These are phyloP conservation scores for Hymenoscyphus fructigenus DNA, from an alignment of 2,329 filamentous ascomycete species.

Conservation along the genomic window DNA sequence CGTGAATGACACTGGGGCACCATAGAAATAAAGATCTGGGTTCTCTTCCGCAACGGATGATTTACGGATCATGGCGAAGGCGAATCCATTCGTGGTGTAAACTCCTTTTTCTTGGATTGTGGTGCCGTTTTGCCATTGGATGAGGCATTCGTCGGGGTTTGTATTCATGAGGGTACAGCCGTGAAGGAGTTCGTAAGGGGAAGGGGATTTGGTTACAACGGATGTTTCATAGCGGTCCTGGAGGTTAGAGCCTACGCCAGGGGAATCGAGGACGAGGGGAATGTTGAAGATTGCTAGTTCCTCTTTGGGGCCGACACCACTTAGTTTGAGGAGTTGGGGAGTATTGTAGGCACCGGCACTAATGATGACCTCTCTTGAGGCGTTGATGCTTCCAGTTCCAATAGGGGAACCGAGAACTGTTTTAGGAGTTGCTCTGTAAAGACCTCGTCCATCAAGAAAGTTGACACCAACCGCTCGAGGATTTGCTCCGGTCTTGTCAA, in stretches of 20 bases:
- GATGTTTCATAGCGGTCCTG: constrained; percentile 54
- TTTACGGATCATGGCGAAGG: constrained; percentile 37
- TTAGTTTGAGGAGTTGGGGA: constrained; percentile 48
- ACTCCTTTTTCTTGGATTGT: constrained; percentile 15
- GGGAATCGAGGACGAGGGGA: constrained; percentile 51
- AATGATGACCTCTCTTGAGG: constrained; percentile 46
- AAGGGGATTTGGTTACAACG: constrained; percentile 43
- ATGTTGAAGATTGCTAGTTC: constrained; percentile 46
- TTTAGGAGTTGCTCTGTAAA: constrained; percentile 46
- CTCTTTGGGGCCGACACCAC: constrained; percentile 42
- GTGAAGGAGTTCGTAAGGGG: constrained; percentile 39
- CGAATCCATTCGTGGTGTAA: constrained; percentile 49
- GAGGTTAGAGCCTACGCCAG: constrained; percentile 53
- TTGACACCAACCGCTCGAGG: constrained; percentile 45
- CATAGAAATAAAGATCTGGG: constrained; percentile 40
- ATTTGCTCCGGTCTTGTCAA: constrained; percentile 34
- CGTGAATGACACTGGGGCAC: constrained; percentile 35
- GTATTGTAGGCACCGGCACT: constrained; percentile 47
- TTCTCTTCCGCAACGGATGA: constrained; percentile 40
- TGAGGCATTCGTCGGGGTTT: constrained; percentile 39
- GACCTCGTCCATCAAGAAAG: constrained; percentile 41
- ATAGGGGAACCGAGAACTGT: constrained; percentile 44
- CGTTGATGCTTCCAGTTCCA: constrained; percentile 29
- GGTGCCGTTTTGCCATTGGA: constrained; percentile 26
- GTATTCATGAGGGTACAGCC: constrained; percentile 38